phyloP scores from a whole-genome alignment of 163 green algal species.

The Prototheca wickerhamii region DNA sequence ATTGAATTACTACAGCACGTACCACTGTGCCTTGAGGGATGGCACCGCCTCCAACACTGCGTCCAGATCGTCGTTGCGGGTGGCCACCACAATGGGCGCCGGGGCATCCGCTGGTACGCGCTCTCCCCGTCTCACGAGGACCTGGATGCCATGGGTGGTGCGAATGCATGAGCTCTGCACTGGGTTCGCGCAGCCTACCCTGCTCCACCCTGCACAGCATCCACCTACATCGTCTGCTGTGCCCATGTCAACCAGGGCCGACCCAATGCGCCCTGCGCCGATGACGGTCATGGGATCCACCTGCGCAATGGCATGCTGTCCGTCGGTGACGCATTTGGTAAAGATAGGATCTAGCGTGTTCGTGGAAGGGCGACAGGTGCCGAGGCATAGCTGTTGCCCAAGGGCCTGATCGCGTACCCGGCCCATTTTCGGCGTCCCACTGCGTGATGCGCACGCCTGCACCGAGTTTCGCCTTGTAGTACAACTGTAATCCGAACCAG shows the following conservation, averaged over 20 bases:
- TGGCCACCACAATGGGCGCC: constrained; percentile 88
- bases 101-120: constrained; percentile 31
- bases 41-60: constrained; percentile 59
- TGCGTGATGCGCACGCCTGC: no score
- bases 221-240: constrained; percentile 41
- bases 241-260: constrained; percentile 79
- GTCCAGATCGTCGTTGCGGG: constrained; percentile 87
- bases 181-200: background rate
- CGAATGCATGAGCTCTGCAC: background rate
- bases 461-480: no score
- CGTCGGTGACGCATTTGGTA: no score
- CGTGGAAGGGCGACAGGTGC: no score
- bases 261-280: constrained; percentile 75
- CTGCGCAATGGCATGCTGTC: background rate
- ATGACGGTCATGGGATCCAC: constrained; percentile 69
- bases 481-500: no score
- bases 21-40: constrained; percentile 46
- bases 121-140: constrained; percentile 68
- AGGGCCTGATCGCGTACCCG: no score
- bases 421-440: no score
- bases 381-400: no score
- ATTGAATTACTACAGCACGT: background rate
- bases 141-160: constrained; percentile 24
- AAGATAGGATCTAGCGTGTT: no score
- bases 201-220: background rate